These are phyloP conservation scores for Xylaria longipes DNA, from an alignment of 495 filamentous ascomycete species.

Conservation along the genomic window DNA sequence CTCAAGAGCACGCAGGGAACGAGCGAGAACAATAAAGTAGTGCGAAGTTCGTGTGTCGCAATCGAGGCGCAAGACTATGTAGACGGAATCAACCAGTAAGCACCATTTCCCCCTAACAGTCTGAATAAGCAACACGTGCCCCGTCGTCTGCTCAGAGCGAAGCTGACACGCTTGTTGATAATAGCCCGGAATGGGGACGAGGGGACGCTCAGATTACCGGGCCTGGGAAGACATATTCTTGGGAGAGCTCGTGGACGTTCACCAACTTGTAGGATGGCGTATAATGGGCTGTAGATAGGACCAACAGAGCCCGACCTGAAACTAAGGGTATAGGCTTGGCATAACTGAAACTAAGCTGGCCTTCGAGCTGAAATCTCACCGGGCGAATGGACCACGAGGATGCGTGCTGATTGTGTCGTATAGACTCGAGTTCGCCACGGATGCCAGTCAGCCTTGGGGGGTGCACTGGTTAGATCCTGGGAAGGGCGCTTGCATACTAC, in stretches of 20 bases:
- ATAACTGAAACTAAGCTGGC: background rate
- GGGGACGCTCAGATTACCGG: constrained; percentile 62
- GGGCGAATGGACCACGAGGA: background rate
- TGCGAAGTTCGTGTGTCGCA: constrained; percentile 65
- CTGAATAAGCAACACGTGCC: background rate
- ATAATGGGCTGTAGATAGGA: constrained; percentile 4
- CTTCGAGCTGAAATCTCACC: background rate
- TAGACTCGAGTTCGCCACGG: background rate
- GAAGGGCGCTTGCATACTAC: background rate
- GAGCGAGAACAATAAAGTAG: constrained; percentile 52
- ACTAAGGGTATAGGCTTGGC: background rate
- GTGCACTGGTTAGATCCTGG: background rate
- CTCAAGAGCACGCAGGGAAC: constrained; percentile 69
- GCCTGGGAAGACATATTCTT: constrained; percentile 56
- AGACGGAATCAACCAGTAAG: constrained; percentile 76
- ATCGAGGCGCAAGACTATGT: constrained; percentile 74
- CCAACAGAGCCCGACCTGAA: background rate
- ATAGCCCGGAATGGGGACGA: constrained; percentile 72
- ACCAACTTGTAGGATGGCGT: constrained; percentile 38
- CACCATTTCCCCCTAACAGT: background rate
- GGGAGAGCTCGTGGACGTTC: constrained; percentile 59
- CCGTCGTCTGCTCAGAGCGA: constrained; percentile 3
- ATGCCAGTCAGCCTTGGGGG: background rate
- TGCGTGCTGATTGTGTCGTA: background rate
- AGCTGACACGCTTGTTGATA: constrained; percentile 35